Percentiles rank a stretch among this genome's conserved stretches.
These are phyloP conservation scores for Epicoccum nigrum DNA, from an alignment of 2,329 filamentous ascomycete genomes.

Conservation along the genomic window DNA sequence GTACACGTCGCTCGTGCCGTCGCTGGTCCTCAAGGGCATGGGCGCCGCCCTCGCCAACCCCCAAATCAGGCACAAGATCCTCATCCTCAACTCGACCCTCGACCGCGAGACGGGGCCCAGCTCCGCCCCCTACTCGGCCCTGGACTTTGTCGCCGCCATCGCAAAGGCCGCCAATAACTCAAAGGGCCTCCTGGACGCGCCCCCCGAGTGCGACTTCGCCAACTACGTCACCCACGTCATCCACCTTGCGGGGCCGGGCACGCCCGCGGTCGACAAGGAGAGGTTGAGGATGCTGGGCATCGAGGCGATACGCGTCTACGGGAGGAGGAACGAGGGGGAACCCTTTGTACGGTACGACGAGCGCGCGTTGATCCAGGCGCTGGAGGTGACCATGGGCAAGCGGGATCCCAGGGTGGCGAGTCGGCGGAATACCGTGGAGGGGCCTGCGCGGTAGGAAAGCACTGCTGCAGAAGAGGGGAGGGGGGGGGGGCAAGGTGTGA, in stretches of 20 bases:
- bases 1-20: slow-evolving; percentile 88
- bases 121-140: slow-evolving; percentile 68
- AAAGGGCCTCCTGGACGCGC: slow-evolving; percentile 15
- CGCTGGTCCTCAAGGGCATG: slow-evolving; percentile 77
- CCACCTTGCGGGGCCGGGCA: slow-evolving; percentile 73
- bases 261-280: slow-evolving; percentile 72
- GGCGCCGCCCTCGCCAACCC: slow-evolving; percentile 66
- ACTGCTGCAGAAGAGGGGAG: no score
- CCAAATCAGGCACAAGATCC: slow-evolving; percentile 70
- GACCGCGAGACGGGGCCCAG: slow-evolving; percentile 87
- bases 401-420: slow-evolving; percentile 61
- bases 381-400: slow-evolving; percentile 77
- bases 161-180: slow-evolving; percentile 69
- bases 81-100: slow-evolving; percentile 81
- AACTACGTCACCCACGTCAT: slow-evolving; percentile 84
- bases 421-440: slow-evolving; percentile 62
- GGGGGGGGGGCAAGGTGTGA: not conserved
- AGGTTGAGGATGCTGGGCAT: slow-evolving; percentile 72
- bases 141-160: slow-evolving; percentile 84
- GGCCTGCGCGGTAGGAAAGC: not conserved
- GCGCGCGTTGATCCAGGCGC: slow-evolving; percentile 72
- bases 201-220: slow-evolving; percentile 57
- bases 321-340: slow-evolving; percentile 64
- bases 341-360: slow-evolving; percentile 74
- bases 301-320: slow-evolving; percentile 77